These are phyloP conservation scores for Thalassiosira profunda DNA, from an alignment of 108 stramenopile species.

Conservation along the genomic window DNA sequence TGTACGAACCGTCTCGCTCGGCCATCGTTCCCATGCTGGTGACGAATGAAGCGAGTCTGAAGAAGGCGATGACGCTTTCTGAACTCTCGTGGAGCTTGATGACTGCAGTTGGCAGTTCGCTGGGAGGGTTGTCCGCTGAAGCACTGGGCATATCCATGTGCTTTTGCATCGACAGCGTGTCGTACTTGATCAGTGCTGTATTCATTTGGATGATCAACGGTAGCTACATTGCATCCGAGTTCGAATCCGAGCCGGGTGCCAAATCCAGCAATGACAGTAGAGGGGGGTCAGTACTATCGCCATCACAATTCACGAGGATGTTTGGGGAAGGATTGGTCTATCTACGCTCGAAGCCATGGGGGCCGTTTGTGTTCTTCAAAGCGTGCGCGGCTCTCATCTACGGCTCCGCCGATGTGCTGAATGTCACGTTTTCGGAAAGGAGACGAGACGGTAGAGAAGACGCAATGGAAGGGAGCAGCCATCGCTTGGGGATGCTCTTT, in stretches of 20 bases:
- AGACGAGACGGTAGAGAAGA: constrained; percentile 7
- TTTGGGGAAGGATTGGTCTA: constrained; percentile 51
- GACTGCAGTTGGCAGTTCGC: constrained; percentile 60
- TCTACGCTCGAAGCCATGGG: constrained; percentile 54
- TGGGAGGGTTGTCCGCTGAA: constrained; percentile 58
- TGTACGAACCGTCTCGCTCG: constrained; percentile 65
- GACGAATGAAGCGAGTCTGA: constrained; percentile 49
- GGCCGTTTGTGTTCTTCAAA: constrained; percentile 62
- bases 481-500: constrained; percentile 65
- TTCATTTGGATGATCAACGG: constrained; percentile 39
- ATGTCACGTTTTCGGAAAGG: constrained; percentile 64
- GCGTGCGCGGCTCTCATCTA: constrained; percentile 46
- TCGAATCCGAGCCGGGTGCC: not conserved
- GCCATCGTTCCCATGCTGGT: constrained; percentile 69
- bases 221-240: constrained; percentile 11
- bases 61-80: constrained; percentile 68
- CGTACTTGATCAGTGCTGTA: constrained; percentile 60
- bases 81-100: constrained; percentile 67
- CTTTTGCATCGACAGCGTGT: constrained; percentile 54
- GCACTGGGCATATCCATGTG: constrained; percentile 57
- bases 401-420: constrained; percentile 66
- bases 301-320: constrained; percentile 37
- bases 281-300: constrained; percentile 6
- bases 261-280: not conserved
- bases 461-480: constrained; percentile 16